A percentile compares a stretch with the other conserved stretches of the same genome.
Evolutionary conservation across 257 asterid genomes (phyloP).

Genomic region (Solanum microdontum): DNA sequence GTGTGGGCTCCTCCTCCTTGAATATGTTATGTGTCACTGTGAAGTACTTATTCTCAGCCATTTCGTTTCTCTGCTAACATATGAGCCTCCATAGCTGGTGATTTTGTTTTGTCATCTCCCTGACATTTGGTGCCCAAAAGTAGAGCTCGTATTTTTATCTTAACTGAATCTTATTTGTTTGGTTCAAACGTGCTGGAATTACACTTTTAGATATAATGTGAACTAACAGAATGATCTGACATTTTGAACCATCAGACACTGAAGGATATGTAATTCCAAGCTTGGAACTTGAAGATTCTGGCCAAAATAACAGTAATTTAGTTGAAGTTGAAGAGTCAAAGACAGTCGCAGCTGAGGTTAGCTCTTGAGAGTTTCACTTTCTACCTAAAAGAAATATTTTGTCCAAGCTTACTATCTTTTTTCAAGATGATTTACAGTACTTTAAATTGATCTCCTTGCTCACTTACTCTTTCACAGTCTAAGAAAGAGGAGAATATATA

Average conservation of each 20-base stretch:
- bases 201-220: neutral
- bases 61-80: neutral
- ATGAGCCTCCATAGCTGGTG: neutral
- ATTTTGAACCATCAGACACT: slow-evolving; percentile 31
- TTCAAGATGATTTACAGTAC: neutral
- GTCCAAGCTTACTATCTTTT: neutral
- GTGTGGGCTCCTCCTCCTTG: neutral
- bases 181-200: neutral
- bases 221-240: neutral
- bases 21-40: neutral
- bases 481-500: slow-evolving; percentile 61
- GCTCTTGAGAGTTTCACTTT: neutral
- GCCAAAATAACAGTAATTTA: slow-evolving; percentile 14
- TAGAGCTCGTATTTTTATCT: neutral
- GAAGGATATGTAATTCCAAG: slow-evolving; percentile 93
- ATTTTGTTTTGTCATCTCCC: neutral
- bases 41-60: neutral
- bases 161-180: neutral
- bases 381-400: neutral
- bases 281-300: slow-evolving; percentile 51
- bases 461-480: slow-evolving; percentile 20
- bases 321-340: slow-evolving; percentile 41
- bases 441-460: neutral
- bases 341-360: slow-evolving; percentile 33
- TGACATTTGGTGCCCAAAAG: neutral